Base-by-base conservation (phyloP, 371 early-diverging fungal genomes). In the Mortierella sp. region DNA sequence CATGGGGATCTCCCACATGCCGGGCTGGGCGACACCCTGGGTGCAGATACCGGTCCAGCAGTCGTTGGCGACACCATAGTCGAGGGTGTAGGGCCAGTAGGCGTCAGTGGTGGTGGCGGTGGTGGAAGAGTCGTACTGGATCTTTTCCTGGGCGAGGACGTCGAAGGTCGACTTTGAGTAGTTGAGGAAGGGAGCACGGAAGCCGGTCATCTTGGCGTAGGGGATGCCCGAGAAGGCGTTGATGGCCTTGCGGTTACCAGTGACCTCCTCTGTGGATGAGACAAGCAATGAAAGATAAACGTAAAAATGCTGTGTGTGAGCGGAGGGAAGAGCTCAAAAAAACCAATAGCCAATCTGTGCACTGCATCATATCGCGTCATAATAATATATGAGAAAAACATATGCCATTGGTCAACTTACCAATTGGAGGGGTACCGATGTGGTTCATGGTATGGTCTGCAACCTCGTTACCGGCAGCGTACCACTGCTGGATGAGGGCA, bases 1-100 rank as follows among this genome's bases (percentile, higher is more conserved):
- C 93, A 95, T 93, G 29, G 95, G 96, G 38, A 95, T 88, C 88
- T 95, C 95, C 94, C 95, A 95, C 63, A 95, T 83, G 16, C 95
- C 95, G 14, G 93, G 93, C 46, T 90, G 81, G 48, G 90, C 90
- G 55, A 94, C 82, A 24, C 79, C 82, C 32, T 90, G 79, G 48
- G 87, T 82, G 72, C 95, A 95, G 55, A 93, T 89, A 43, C 90
- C 88, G 58, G 88, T 92, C 93, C 91, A 92, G 84, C 95, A 95
- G 79, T 94, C 95, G 51, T 93, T 94, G 56, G 93, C 92, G 68
- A 93, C 81, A 75, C 95, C 95, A 81, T 92, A 88, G 77, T 95
- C 95, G 41, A 95, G 88, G 4, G 95, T 95, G 82, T 95, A 95
- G 6, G 95, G 95, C 95, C 95, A 95, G 81, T 88, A 90, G 29